Evolutionary conservation across 2,329 filamentous ascomycete species (phyloP), one percentile per base, ranked within the genome.

Genomic region (Sporothrix inflata): DNA sequence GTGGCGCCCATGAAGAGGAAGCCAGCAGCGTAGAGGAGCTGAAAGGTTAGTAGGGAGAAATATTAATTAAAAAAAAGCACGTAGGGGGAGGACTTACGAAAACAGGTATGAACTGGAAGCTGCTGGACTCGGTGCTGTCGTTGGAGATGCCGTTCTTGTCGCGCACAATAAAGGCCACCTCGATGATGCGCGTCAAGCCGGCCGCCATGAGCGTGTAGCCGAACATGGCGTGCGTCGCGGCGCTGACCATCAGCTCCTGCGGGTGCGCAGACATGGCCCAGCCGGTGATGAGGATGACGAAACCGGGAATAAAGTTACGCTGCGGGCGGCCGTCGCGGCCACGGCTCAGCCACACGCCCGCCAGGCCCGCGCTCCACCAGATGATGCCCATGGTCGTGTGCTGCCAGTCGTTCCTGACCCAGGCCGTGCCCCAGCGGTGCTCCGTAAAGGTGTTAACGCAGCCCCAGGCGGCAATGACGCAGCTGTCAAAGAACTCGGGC

Each of bases 381-480:
- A 99, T 90, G 74, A 99, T 89, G n/a, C 96, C 96, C 95, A 99
- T 98, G n/a, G 92, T 93, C 0, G 96, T 99, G 81, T 99, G 96
- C 81, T 99, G 95, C 83, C 97, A 89, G 81, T 99, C 96, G 79
- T 98, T 98, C 81, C 89, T 90, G 69, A 92, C 94, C 96, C 96
- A 99, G 0, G 89, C 87, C 0, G 86, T 86, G 71, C 96, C 96
- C 96, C 96, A 99, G 69, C 92, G 89, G 80, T 99, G 96, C 82
- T 98, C 96, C 21, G 96, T 99, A 77, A 99, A 98, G 9, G 96
- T 98, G 82, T 98, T 99, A 82, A 99, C 91, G 79, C 94, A 97
- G 45, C 95, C 96, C 96, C 96, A 99, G 0, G 92, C 90, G 0
- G 94, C 93, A 79, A 99, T 98, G 76, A 98, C 88, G 67, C 91